These are phyloP conservation scores for Xerocomellus amylosporus DNA, from an alignment of 768 basidiomycete species.

Conservation along the genomic window DNA sequence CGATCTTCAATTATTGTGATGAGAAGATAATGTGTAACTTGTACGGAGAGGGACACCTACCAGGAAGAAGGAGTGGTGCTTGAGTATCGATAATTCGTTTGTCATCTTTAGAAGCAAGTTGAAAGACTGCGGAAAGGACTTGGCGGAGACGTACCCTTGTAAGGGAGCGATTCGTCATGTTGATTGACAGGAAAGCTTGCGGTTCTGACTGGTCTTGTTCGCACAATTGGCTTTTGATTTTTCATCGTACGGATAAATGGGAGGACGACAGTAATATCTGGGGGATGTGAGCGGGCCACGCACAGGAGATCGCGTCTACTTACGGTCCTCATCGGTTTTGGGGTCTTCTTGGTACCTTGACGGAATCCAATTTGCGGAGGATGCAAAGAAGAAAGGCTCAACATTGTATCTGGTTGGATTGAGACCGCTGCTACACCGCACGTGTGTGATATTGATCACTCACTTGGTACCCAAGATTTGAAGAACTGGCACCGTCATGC, in stretches of 20 bases:
- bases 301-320: conserved; percentile 34
- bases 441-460: conserved; percentile 6
- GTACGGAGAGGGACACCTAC: conserved; percentile 23
- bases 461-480: conserved; percentile 59
- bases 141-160: conserved; percentile 13
- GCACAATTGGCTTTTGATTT: conserved; percentile 24
- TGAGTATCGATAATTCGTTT: conserved; percentile 49
- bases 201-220: conserved; percentile 15
- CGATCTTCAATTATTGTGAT: conserved; percentile 11
- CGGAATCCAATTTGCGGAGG: conserved; percentile 64
- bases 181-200: neutral
- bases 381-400: conserved; percentile 66
- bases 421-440: neutral
- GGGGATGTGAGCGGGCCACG: neutral
- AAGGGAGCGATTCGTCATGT: conserved; percentile 3
- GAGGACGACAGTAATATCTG: conserved; percentile 57
- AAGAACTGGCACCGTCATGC: conserved; percentile 48
- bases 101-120: conserved; percentile 13
- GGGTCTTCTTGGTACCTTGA: conserved; percentile 59
- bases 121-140: neutral
- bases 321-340: conserved; percentile 45
- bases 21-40: neutral
- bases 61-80: conserved; percentile 39
- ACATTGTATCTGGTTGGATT: conserved; percentile 44
- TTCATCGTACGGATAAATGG: conserved; percentile 48